Conservation (phyloP, 108 stramenopile genomes). For the Stephanodiscus triporus region DNA sequence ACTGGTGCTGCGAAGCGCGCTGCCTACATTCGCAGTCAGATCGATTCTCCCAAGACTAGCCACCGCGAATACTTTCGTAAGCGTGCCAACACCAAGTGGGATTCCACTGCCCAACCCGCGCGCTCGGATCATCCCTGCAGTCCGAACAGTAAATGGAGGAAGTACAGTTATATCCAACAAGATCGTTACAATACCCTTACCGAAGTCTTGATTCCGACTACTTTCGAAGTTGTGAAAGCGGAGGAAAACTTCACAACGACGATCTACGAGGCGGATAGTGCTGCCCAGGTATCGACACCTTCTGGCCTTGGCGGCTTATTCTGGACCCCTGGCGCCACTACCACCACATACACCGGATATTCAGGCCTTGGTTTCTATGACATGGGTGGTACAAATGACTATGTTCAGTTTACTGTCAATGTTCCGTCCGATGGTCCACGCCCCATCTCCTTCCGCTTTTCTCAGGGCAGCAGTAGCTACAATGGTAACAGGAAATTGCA, state of each 20-base stretch:
- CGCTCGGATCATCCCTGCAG: slow-evolving; percentile 55
- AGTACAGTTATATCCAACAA: slow-evolving; percentile 42
- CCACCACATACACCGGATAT: slow-evolving; percentile 13
- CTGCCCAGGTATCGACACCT: slow-evolving; percentile 10
- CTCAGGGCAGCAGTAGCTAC: slow-evolving; percentile 11
- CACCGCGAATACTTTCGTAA: slow-evolving; percentile 58
- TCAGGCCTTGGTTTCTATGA: slow-evolving; percentile 43
- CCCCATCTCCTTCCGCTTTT: slow-evolving; percentile 44
- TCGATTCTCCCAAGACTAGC: slow-evolving; percentile 27
- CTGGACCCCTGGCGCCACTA: slow-evolving; percentile 13
- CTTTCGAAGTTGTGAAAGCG: slow-evolving; percentile 41
- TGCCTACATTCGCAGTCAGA: slow-evolving; percentile 29
- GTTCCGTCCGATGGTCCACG: slow-evolving; percentile 9
- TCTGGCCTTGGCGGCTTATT: background rate
- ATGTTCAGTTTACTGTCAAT: slow-evolving; percentile 26
- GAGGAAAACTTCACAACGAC: slow-evolving; percentile 26
- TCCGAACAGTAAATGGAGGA: slow-evolving; percentile 38
- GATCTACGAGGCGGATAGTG: slow-evolving; percentile 36
- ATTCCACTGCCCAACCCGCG: slow-evolving; percentile 27
- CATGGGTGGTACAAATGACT: slow-evolving; percentile 25
- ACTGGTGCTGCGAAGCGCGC: slow-evolving; percentile 19
- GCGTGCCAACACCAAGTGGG: slow-evolving; percentile 45
- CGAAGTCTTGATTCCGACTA: slow-evolving; percentile 11
- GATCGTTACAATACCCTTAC: slow-evolving; percentile 24
- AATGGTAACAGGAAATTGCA: slow-evolving; percentile 27